These are phyloP conservation scores for Bolboschoenus planiculmis DNA, from an alignment of 176 grass and related monocot genomes.

Conservation along the genomic window DNA sequence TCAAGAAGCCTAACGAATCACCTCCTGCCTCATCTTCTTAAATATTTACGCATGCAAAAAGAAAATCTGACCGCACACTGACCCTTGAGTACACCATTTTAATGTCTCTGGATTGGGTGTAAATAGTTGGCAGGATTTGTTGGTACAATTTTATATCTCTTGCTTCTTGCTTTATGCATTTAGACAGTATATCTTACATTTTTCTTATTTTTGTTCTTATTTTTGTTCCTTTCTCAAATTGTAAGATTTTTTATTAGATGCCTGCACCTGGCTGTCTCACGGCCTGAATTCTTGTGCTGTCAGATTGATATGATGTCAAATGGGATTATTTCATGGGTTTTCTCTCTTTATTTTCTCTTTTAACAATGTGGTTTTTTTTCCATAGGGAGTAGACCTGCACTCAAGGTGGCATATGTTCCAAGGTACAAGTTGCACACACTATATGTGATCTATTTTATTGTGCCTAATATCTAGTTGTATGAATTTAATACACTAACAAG, in stretches of 20 bases:
- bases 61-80: constrained; percentile 9
- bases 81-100: not conserved
- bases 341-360: not conserved
- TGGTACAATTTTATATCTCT: not conserved
- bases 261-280: not conserved
- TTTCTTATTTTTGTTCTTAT: not conserved
- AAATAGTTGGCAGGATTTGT: constrained; percentile 15
- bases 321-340: not conserved
- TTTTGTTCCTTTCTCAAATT: not conserved
- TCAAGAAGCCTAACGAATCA: constrained; percentile 45
- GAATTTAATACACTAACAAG: not conserved
- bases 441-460: not conserved
- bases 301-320: not conserved
- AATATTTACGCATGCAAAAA: not conserved
- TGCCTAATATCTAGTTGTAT: not conserved
- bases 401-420: not conserved
- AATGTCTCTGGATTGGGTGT: constrained; percentile 12
- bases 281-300: not conserved
- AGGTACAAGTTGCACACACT: not conserved
- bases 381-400: not conserved
- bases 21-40: not conserved
- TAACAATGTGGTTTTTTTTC: not conserved
- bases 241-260: not conserved
- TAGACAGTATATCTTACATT: not conserved
- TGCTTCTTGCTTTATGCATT: constrained; percentile 13